These are phyloP conservation scores for Diaporthe sp. DNA, from an alignment of 2,329 filamentous ascomycete genomes.

Conservation along the genomic window DNA sequence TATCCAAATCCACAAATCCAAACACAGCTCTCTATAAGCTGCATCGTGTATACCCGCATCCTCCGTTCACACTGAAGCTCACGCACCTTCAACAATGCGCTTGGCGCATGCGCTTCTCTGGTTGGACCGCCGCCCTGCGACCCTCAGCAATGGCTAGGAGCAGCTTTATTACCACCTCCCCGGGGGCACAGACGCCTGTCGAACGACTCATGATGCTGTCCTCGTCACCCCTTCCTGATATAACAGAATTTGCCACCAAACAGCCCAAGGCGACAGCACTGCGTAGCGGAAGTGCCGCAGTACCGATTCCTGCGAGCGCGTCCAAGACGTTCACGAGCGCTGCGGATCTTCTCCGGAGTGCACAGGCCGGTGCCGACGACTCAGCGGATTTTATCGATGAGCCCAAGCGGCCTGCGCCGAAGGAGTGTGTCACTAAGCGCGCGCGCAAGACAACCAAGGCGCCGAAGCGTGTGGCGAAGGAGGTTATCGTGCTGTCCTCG, in stretches of 20 bases:
- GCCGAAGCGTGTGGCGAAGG: slow-evolving; percentile 34
- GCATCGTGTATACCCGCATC: not conserved
- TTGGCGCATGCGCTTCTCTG: slow-evolving; percentile 58
- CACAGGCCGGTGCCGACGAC: slow-evolving; percentile 44
- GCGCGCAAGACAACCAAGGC: slow-evolving; percentile 28
- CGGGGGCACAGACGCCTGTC: slow-evolving; percentile 43
- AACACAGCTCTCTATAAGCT: not conserved
- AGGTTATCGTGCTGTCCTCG: slow-evolving; percentile 40
- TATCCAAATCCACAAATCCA: not conserved
- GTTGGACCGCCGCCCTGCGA: slow-evolving; percentile 47
- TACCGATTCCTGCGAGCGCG: slow-evolving; percentile 54
- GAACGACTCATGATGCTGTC: slow-evolving; percentile 54
- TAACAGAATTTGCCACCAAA: slow-evolving; percentile 62
- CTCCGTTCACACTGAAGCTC: slow-evolving; percentile 37
- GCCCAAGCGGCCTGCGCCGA: not conserved
- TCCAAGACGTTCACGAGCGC: slow-evolving; percentile 58
- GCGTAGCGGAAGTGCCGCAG: slow-evolving; percentile 53
- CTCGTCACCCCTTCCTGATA: slow-evolving; percentile 69
- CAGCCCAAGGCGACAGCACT: slow-evolving; percentile 50
- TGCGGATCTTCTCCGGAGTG: slow-evolving; percentile 52
- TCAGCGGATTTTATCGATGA: slow-evolving; percentile 33
- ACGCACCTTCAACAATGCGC: slow-evolving; percentile 57
- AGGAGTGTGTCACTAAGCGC: slow-evolving; percentile 2
- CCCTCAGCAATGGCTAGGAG: slow-evolving; percentile 52
- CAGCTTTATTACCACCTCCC: slow-evolving; percentile 48